Evolutionary conservation across 2,329 filamentous ascomycete species (phyloP).

Genomic region (Raffaelea ambrosiae): DNA sequence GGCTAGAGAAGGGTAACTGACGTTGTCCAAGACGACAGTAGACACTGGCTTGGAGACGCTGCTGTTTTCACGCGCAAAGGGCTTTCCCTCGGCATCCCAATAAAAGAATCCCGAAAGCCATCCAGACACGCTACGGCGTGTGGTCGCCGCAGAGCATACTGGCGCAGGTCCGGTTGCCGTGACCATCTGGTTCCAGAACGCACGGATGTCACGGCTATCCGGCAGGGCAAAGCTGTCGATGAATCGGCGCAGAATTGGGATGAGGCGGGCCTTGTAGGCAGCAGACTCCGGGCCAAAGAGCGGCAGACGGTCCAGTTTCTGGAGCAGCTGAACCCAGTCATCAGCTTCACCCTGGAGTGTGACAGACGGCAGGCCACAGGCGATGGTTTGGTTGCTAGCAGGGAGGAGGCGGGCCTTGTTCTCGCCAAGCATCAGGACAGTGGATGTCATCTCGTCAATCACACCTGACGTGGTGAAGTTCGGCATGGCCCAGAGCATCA

Average conservation of each 20-base stretch:
- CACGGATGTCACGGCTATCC: constrained; percentile 19
- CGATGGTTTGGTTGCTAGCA: constrained; percentile 18
- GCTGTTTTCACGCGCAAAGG: constrained; percentile 6
- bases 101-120: constrained; percentile 42
- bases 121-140: constrained; percentile 25
- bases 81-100: constrained; percentile 28
- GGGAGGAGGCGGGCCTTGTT: constrained; percentile 28
- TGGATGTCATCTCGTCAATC: constrained; percentile 29
- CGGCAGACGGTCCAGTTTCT: constrained; percentile 31
- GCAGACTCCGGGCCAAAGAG: constrained; percentile 34
- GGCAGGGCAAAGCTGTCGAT: constrained; percentile 33
- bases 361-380: constrained; percentile 34
- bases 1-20: constrained; percentile 20
- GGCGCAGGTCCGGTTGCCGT: constrained; percentile 15
- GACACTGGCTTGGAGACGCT: background rate
- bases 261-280: constrained; percentile 28
- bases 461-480: constrained; percentile 32
- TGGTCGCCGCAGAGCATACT: constrained; percentile 3
- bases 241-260: constrained; percentile 35
- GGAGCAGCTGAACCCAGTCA: constrained; percentile 32
- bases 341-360: constrained; percentile 27
- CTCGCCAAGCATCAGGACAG: constrained; percentile 35
- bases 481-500: constrained; percentile 32
- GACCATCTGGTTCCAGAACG: constrained; percentile 37
- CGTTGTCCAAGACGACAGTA: constrained; percentile 10